These are phyloP conservation scores for Fusarium solani-melongenae DNA, from an alignment of 2,329 filamentous ascomycete genomes.

Conservation along the genomic window DNA sequence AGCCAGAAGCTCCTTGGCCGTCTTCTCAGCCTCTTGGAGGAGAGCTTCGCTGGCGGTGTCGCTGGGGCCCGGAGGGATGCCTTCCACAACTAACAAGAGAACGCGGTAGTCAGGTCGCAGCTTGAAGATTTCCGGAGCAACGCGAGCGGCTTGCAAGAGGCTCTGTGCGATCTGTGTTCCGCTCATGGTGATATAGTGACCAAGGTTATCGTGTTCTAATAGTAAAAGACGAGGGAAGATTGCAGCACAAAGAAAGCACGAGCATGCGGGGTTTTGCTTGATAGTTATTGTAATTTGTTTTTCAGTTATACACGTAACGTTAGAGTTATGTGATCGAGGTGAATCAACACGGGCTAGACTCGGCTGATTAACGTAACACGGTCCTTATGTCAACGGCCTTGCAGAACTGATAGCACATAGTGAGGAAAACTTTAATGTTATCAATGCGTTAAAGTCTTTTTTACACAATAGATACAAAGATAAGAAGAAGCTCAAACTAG, in stretches of 20 bases:
- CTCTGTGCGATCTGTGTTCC: not conserved
- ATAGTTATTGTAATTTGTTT: not conserved
- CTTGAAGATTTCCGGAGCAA: conserved; percentile 27
- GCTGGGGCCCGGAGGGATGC: conserved; percentile 24
- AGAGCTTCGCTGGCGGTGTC: conserved; percentile 25
- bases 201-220: not conserved
- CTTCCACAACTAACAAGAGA: conserved; percentile 28
- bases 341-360: not conserved
- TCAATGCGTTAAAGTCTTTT: not conserved
- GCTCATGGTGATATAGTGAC: not conserved
- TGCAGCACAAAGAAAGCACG: not conserved
- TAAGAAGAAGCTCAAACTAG: not conserved
- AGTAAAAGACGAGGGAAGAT: not conserved
- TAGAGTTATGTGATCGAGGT: not conserved
- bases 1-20: not conserved
- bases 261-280: not conserved
- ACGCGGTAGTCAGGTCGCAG: conserved; percentile 31
- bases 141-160: conserved; percentile 1
- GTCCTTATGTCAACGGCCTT: not conserved
- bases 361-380: not conserved
- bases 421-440: not conserved
- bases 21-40: conserved; percentile 24
- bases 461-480: not conserved
- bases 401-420: not conserved
- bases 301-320: not conserved